Evolutionary conservation across 129 eudicot species (phyloP).

Genomic region (Artemisia tridentata): DNA sequence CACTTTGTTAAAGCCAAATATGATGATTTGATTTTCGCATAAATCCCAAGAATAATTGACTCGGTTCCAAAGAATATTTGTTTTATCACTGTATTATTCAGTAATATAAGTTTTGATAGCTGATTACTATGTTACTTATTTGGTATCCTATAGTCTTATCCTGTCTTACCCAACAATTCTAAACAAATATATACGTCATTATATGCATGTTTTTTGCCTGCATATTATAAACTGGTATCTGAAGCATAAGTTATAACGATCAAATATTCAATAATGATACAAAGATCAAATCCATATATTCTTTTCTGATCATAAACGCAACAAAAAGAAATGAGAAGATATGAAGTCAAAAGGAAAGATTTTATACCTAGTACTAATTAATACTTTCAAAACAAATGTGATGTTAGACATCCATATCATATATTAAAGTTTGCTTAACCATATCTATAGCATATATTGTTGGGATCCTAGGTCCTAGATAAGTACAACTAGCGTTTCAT

Average conservation of each 20-base stretch:
- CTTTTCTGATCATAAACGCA: neutral
- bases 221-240: neutral
- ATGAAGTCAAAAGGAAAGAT: neutral
- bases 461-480: neutral
- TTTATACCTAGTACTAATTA: slow-evolving; percentile 14
- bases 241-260: neutral
- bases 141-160: neutral
- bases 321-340: neutral
- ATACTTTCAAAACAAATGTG: neutral
- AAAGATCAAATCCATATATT: neutral
- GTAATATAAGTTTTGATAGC: neutral
- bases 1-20: slow-evolving; percentile 39
- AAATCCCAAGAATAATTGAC: slow-evolving; percentile 36
- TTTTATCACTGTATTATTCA: slow-evolving; percentile 1
- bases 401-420: slow-evolving; percentile 1
- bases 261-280: neutral
- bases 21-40: slow-evolving; percentile 30
- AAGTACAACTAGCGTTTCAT: neutral
- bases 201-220: too few relatives aligned
- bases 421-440: neutral
- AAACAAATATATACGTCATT: neutral
- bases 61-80: slow-evolving; percentile 28
- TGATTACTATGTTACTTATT: neutral
- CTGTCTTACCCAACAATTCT: neutral
- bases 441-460: neutral